phyloP scores from a whole-genome alignment of 805 yeast species.

The Kluyveromyces lactis region DNA sequence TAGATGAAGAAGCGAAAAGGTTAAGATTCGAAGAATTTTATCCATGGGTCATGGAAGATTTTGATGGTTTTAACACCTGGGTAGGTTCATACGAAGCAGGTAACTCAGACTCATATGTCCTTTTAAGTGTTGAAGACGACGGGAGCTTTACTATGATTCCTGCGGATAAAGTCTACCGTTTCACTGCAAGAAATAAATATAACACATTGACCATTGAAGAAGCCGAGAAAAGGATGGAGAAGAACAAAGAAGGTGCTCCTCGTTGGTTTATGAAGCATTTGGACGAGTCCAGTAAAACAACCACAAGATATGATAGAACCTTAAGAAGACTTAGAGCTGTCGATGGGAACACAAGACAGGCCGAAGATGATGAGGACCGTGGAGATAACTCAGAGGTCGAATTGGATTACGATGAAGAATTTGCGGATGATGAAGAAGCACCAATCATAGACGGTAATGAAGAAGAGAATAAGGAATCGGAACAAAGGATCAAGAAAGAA shows the following conservation, averaged over 20 bases:
- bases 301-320: conserved; percentile 44
- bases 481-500: conserved; percentile 72
- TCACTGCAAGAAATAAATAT: conserved; percentile 88
- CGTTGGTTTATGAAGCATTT: conserved; percentile 95
- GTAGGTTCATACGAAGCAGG: conserved; percentile 94
- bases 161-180: conserved; percentile 86
- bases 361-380: conserved; percentile 33
- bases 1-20: conserved; percentile 76
- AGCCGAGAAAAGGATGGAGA: conserved; percentile 91
- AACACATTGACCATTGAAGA: conserved; percentile 92
- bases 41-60: conserved; percentile 98
- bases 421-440: conserved; percentile 98
- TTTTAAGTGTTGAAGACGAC: conserved; percentile 75
- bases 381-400: conserved; percentile 83
- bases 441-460: conserved; percentile 95
- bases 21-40: conserved; percentile 91
- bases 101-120: conserved; percentile 72
- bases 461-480: conserved; percentile 87
- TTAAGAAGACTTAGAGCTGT: conserved; percentile 42
- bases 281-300: conserved; percentile 48
- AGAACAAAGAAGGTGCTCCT: conserved; percentile 60
- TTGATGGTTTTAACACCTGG: conserved; percentile 88
- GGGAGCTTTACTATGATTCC: conserved; percentile 88
- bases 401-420: conserved; percentile 90
- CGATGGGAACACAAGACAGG: conserved; percentile 32